These are phyloP conservation scores for Phlebiopsis flavidoalba DNA, from an alignment of 768 basidiomycete genomes.

Conservation along the genomic window DNA sequence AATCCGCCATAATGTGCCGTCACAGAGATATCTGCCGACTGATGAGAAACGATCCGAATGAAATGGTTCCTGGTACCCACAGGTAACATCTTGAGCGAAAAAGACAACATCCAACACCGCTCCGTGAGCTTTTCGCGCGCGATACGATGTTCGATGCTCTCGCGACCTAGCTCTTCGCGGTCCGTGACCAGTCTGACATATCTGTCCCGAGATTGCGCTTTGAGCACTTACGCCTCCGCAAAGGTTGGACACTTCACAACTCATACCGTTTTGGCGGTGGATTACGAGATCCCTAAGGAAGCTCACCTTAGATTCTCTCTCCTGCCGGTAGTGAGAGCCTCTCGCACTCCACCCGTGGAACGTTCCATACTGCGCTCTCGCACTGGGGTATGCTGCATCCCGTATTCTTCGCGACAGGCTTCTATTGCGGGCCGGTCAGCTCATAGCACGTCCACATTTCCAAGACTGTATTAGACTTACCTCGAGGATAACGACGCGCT, in stretches of 20 bases:
- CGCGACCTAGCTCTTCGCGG: constrained; percentile 52
- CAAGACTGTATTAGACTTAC: neutral
- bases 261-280: constrained; percentile 38
- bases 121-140: constrained; percentile 43
- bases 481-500: neutral
- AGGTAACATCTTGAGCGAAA: constrained; percentile 42
- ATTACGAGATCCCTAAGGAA: constrained; percentile 44
- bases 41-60: too few species aligned
- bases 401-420: too few species aligned
- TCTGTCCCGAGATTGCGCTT: too few species aligned
- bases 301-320: too few species aligned
- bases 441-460: neutral
- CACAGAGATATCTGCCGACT: constrained; percentile 51
- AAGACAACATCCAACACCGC: constrained; percentile 52
- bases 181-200: too few species aligned
- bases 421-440: neutral
- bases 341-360: too few species aligned
- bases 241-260: constrained; percentile 57
- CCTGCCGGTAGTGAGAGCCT: constrained; percentile 33
- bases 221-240: constrained; percentile 49
- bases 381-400: too few species aligned
- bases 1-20: constrained; percentile 64
- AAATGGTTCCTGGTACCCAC: constrained; percentile 31
- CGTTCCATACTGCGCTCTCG: too few species aligned
- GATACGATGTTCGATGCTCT: constrained; percentile 42